Percentiles rank a stretch among this genome's conserved stretches.
Evolutionary conservation across 345 rosid species (phyloP).

Genomic region (Salix purpurea): DNA sequence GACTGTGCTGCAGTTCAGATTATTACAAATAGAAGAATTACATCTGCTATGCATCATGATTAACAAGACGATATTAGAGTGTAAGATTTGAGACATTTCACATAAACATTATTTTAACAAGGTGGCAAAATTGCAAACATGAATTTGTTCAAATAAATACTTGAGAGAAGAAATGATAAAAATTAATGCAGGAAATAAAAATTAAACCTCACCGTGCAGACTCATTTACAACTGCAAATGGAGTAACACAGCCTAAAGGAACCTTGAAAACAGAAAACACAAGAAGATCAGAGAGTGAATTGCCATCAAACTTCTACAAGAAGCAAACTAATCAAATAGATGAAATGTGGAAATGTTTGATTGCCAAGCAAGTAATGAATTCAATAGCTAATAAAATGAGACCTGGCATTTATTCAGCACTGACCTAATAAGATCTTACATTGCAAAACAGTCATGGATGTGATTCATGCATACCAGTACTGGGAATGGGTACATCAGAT

Average conservation of each 20-base stretch:
- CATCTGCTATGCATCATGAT: neutral
- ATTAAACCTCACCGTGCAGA: conserved; percentile 59
- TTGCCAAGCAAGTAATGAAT: neutral
- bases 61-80: neutral
- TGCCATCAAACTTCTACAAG: neutral
- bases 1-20: neutral
- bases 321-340: neutral
- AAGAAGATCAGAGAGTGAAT: conserved; percentile 2
- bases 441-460: neutral
- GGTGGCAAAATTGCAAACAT: neutral
- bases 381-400: neutral
- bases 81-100: neutral
- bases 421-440: neutral
- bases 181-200: neutral
- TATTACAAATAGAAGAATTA: neutral
- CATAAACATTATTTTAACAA: neutral
- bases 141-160: neutral
- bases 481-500: neutral
- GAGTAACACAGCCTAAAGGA: conserved; percentile 81
- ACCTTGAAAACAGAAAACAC: conserved; percentile 40
- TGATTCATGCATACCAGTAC: neutral
- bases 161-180: neutral
- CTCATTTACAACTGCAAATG: conserved; percentile 74
- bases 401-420: neutral
- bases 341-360: neutral